Evolutionary conservation across 2,329 filamentous ascomycete genomes (phyloP).

Genomic region (Capronia americana): DNA sequence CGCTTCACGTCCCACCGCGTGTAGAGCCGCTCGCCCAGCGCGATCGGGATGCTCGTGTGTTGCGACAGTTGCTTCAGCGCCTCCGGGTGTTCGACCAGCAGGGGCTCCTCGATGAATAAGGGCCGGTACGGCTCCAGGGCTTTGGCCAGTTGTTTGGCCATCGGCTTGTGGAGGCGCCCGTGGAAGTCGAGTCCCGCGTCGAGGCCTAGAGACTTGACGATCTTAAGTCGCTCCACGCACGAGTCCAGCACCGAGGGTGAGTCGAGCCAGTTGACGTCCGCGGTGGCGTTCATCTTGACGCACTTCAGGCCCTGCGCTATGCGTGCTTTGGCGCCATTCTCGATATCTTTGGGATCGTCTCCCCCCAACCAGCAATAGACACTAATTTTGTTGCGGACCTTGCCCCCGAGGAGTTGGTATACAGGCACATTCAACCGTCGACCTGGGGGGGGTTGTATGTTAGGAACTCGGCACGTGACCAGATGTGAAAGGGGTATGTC

Average conservation of each 20-base stretch:
- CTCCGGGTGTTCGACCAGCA: slow-evolving; percentile 70
- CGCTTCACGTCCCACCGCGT: slow-evolving; percentile 73
- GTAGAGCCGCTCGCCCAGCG: slow-evolving; percentile 72
- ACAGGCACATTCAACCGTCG: slow-evolving; percentile 70
- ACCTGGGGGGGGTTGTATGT: slow-evolving; percentile 16
- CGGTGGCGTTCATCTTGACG: slow-evolving; percentile 78
- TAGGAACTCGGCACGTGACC: slow-evolving; percentile 1
- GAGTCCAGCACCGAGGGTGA: slow-evolving; percentile 68
- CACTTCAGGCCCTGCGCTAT: slow-evolving; percentile 48
- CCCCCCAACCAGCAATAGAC: slow-evolving; percentile 80
- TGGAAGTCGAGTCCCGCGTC: slow-evolving; percentile 81
- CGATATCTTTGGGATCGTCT: slow-evolving; percentile 69
- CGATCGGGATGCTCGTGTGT: slow-evolving; percentile 67
- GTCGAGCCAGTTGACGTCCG: slow-evolving; percentile 75
- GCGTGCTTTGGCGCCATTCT: slow-evolving; percentile 61
- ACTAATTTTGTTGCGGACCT: slow-evolving; percentile 69
- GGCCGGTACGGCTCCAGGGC: slow-evolving; percentile 69
- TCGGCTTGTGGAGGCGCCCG: slow-evolving; percentile 73
- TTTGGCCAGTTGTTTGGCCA: slow-evolving; percentile 74
- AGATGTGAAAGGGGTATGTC: not conserved
- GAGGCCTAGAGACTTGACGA: slow-evolving; percentile 72
- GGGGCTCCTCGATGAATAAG: slow-evolving; percentile 74
- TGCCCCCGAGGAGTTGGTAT: slow-evolving; percentile 76
- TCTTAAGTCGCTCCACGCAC: slow-evolving; percentile 70
- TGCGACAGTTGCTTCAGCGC: slow-evolving; percentile 65